Evolutionary conservation across 2,329 filamentous ascomycete genomes (phyloP).

Genomic region (Diaporthe humulicola): DNA sequence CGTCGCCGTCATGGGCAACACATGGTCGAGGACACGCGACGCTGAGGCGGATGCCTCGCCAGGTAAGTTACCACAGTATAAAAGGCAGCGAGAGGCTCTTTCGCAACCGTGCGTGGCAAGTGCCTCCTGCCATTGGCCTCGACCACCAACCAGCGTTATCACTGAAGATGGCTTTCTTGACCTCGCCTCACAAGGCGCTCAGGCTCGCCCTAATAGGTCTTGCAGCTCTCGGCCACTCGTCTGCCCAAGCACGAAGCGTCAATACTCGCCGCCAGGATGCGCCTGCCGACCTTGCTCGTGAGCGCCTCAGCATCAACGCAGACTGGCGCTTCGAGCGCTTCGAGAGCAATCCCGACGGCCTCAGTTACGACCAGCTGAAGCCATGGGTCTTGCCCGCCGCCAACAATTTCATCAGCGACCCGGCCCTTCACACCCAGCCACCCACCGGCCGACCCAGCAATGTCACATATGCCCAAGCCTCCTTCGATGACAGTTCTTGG

Average conservation of each 20-base stretch:
- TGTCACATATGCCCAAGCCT: conserved; percentile 11
- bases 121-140: conserved; percentile 2
- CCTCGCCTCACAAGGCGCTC: neutral
- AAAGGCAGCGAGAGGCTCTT: neutral
- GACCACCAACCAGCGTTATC: neutral
- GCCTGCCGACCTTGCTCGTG: neutral
- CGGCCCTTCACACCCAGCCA: conserved; percentile 3
- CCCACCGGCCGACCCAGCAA: neutral
- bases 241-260: neutral
- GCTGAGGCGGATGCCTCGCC: neutral
- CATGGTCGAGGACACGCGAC: neutral
- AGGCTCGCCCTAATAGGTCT: conserved; percentile 21
- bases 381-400: conserved; percentile 11
- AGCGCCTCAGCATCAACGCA: conserved; percentile 28
- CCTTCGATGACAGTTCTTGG: conserved; percentile 55
- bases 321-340: conserved; percentile 25
- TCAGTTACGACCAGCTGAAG: conserved; percentile 20
- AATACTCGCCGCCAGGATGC: neutral
- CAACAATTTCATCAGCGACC: conserved; percentile 21
- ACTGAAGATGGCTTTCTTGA: conserved; percentile 13
- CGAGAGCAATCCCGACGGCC: conserved; percentile 11
- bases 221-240: conserved; percentile 1
- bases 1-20: neutral
- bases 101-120: neutral
- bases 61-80: conserved; percentile 8